Percentiles rank a stretch among this genome's conserved stretches.
Evolutionary conservation across 345 rosid genomes (phyloP).

Genomic region (Anastatica hierochuntica): DNA sequence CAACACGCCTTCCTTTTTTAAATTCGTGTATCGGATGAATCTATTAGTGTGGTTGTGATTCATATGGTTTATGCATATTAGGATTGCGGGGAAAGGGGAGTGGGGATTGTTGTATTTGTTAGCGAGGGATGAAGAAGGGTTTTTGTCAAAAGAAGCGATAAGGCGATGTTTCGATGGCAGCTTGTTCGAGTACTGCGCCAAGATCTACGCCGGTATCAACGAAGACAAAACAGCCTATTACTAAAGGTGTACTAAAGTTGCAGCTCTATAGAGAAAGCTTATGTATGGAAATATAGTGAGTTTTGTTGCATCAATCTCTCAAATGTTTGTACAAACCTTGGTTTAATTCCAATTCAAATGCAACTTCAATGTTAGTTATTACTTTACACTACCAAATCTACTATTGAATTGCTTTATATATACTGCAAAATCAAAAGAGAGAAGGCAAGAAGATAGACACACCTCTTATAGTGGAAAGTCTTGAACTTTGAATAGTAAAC

Average conservation of each 20-base stretch:
- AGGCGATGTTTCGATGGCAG: slow-evolving; percentile 73
- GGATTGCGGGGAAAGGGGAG: slow-evolving; percentile 51
- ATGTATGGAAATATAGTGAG: no score
- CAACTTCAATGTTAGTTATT: no score
- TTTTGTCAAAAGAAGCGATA: slow-evolving; percentile 68
- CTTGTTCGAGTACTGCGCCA: slow-evolving; percentile 72
- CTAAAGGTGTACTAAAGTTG: neutral
- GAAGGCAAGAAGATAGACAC: neutral
- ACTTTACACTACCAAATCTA: no score
- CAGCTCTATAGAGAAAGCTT: no score
- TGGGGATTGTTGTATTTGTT: slow-evolving; percentile 58
- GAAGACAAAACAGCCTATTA: slow-evolving; percentile 29
- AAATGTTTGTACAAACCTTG: no score
- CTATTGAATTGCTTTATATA: no score
- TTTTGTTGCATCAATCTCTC: no score
- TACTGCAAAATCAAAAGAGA: neutral
- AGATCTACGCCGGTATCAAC: slow-evolving; percentile 26
- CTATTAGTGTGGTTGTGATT: no score
- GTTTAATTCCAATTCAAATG: no score
- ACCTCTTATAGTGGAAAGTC: slow-evolving; percentile 6
- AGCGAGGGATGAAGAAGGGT: slow-evolving; percentile 73
- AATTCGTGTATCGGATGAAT: no score
- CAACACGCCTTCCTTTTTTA: no score
- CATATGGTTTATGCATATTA: slow-evolving; percentile 9
- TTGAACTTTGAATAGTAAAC: slow-evolving; percentile 37